Evolutionary conservation across 1,139 yeast species (phyloP).

Genomic region (Citeromyces hawaiiensis): DNA sequence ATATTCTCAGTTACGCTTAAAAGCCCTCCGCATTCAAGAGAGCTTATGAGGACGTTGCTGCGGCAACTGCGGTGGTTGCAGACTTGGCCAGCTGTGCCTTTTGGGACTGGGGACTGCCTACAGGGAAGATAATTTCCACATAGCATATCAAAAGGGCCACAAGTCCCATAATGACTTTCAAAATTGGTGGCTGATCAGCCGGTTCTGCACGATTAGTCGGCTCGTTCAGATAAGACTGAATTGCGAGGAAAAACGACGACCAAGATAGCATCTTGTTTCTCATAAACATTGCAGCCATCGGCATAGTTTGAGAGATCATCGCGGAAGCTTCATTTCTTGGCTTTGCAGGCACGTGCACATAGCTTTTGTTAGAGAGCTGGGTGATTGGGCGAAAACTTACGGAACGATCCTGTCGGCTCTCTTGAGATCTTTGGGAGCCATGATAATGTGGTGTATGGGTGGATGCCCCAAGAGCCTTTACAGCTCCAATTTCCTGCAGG

Average conservation of each 20-base stretch:
- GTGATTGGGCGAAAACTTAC: slow-evolving; percentile 1
- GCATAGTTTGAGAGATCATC: slow-evolving; percentile 39
- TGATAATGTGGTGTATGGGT: background rate
- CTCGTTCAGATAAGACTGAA: slow-evolving; percentile 29
- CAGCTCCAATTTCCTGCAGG: too few relatives aligned
- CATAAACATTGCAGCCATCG: slow-evolving; percentile 53
- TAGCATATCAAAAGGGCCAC: slow-evolving; percentile 15
- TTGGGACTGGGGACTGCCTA: background rate
- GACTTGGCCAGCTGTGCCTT: background rate
- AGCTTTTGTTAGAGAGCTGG: slow-evolving; percentile 16
- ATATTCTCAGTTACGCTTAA: background rate
- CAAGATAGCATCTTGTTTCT: slow-evolving; percentile 37
- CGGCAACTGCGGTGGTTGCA: background rate
- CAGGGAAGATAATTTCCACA: slow-evolving; percentile 17
- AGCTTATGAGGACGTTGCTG: background rate
- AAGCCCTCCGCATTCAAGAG: too few relatives aligned
- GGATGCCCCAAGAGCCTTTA: too few relatives aligned
- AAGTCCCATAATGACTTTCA: slow-evolving; percentile 14
- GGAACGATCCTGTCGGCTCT: slow-evolving; percentile 1
- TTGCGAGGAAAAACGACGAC: slow-evolving; percentile 33
- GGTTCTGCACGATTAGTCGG: slow-evolving; percentile 15
- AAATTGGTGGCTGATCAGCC: slow-evolving; percentile 12
- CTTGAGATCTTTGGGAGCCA: slow-evolving; percentile 1
- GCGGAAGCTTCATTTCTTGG: slow-evolving; percentile 32
- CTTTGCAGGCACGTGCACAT: slow-evolving; percentile 35